Percentiles rank a stretch among this genome's conserved stretches.
Conservation (phyloP, 768 basidiomycete genomes). For the Myochromella boudieri region DNA sequence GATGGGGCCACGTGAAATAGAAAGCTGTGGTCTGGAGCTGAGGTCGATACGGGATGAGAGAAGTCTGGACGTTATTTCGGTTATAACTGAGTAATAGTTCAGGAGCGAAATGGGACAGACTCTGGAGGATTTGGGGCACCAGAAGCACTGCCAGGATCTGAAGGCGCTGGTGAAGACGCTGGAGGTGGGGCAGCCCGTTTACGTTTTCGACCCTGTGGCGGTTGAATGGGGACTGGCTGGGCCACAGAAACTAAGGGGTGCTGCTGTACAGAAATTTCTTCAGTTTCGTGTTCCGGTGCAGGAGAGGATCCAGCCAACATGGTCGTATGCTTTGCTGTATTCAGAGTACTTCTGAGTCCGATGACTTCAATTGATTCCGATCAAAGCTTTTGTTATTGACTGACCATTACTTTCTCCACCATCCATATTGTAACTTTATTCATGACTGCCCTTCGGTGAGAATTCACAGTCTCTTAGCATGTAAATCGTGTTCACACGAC, state of each 20-base stretch:
- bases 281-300: slow-evolving; percentile 25
- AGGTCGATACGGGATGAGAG: slow-evolving; percentile 69
- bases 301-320: slow-evolving; percentile 36
- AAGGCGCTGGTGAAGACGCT: slow-evolving; percentile 59
- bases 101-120: slow-evolving; percentile 23
- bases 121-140: slow-evolving; percentile 35
- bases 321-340: not conserved
- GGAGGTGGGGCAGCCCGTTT: slow-evolving; percentile 51
- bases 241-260: slow-evolving; percentile 3
- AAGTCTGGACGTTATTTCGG: slow-evolving; percentile 33
- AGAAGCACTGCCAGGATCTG: slow-evolving; percentile 42
- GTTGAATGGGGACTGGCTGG: slow-evolving; percentile 15
- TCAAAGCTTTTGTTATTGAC: not conserved
- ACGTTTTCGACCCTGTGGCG: slow-evolving; percentile 47
- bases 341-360: not conserved
- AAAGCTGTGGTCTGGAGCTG: slow-evolving; percentile 65
- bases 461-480: slow-evolving; percentile 2
- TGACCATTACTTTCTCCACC: not conserved
- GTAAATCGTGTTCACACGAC: slow-evolving; percentile 16
- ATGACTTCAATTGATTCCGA: slow-evolving; percentile 5
- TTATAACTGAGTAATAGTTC: not conserved
- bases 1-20: slow-evolving; percentile 70
- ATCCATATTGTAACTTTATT: not conserved
- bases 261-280: slow-evolving; percentile 13
- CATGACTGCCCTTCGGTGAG: slow-evolving; percentile 43